Evolutionary conservation across 2,329 filamentous ascomycete genomes (phyloP).

Genomic region (Colletotrichum sp.): DNA sequence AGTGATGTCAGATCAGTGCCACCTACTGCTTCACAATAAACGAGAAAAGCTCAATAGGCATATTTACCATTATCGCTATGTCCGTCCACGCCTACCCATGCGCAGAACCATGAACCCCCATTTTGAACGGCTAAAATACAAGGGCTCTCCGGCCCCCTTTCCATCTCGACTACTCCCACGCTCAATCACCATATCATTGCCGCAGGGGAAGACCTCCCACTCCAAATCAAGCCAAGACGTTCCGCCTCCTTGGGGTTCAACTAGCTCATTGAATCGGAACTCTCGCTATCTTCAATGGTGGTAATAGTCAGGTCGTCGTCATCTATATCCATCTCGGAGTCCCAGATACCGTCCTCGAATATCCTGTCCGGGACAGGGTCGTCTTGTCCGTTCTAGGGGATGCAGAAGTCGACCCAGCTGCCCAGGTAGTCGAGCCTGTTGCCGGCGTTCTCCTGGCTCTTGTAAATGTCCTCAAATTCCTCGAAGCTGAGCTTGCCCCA

Average conservation of each 20-base stretch:
- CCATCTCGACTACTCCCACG: neutral
- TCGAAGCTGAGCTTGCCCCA: slow-evolving; percentile 77
- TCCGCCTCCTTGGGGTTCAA: neutral
- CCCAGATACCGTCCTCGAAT: neutral
- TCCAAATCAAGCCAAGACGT: neutral
- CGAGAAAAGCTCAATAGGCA: neutral
- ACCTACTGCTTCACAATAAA: neutral
- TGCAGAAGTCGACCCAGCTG: slow-evolving; percentile 87
- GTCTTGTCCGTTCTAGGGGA: slow-evolving; percentile 49
- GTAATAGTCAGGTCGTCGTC: neutral
- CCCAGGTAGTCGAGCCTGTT: slow-evolving; percentile 80
- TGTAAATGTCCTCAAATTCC: slow-evolving; percentile 82
- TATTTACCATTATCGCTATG: neutral
- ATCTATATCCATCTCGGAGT: neutral
- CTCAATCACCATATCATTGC: neutral
- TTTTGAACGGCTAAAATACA: neutral
- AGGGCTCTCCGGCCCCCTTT: neutral
- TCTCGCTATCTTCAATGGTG: neutral
- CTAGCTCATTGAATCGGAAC: neutral
- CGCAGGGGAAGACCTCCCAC: neutral
- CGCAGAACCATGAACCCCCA: neutral
- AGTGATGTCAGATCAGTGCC: too few relatives aligned
- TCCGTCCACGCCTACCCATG: neutral
- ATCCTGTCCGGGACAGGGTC: neutral
- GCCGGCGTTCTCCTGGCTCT: slow-evolving; percentile 65